A percentile compares a stretch with the other conserved stretches of the same genome.
Conservation (phyloP, 2,329 filamentous ascomycete species). For the Cordyceps militaris region DNA sequence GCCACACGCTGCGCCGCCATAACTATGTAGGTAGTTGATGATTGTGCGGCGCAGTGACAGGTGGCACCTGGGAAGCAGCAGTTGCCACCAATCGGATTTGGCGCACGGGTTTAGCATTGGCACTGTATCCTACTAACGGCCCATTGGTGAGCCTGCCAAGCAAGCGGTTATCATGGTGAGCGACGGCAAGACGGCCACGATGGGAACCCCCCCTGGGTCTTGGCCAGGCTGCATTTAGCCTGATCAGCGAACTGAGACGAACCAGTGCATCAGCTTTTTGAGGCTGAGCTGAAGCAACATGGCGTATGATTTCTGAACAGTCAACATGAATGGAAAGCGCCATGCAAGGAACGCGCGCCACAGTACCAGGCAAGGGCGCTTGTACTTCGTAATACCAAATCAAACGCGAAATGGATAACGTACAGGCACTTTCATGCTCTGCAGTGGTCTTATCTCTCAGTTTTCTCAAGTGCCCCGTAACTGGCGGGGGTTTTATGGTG, state of each 20-base stretch:
- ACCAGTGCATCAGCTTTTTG: no score
- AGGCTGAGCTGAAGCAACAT: no score
- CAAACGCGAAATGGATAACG: background rate
- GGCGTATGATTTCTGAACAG: no score
- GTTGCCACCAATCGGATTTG: background rate
- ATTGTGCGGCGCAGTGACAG: background rate
- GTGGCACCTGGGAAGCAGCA: background rate
- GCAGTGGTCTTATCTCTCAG: background rate
- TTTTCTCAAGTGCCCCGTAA: background rate
- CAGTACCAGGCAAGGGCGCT: no score
- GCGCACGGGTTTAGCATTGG: background rate
- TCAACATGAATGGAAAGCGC: no score
- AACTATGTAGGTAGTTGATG: no score
- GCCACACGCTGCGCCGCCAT: background rate
- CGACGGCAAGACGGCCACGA: no score
- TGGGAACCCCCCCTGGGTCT: background rate
- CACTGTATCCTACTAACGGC: background rate
- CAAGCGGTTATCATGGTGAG: no score
- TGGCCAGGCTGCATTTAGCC: background rate
- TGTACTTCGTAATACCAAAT: background rate
- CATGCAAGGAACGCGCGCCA: no score
- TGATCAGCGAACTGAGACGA: background rate
- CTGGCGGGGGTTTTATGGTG: background rate
- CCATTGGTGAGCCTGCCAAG: background rate
- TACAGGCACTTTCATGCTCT: background rate